A percentile compares a stretch with the other conserved stretches of the same genome.
Conservation (phyloP, 1,139 yeast genomes). For the Diutina catenulata region DNA sequence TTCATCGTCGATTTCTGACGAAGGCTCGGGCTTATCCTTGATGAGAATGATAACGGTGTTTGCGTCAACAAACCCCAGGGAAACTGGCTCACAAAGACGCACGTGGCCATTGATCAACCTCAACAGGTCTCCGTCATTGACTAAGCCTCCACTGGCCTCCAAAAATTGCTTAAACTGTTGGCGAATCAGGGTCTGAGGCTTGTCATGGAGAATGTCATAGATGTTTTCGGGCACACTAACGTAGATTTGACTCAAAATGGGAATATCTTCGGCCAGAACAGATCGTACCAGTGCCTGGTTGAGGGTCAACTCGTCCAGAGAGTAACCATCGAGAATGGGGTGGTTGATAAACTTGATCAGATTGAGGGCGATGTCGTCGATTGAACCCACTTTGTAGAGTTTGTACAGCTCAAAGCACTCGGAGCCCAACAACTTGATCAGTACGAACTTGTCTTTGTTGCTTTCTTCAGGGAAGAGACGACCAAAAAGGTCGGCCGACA, state of each 20-base stretch:
- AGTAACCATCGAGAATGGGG: not conserved
- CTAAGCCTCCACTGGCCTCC: slow-evolving; percentile 20
- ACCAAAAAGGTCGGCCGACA: slow-evolving; percentile 24
- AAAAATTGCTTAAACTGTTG: slow-evolving; percentile 19
- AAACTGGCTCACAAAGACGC: slow-evolving; percentile 58
- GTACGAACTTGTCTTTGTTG: slow-evolving; percentile 14
- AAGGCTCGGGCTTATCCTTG: slow-evolving; percentile 16
- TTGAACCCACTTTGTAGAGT: slow-evolving; percentile 24
- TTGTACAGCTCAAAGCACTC: slow-evolving; percentile 24
- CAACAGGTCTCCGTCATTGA: slow-evolving; percentile 22
- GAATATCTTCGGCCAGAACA: slow-evolving; percentile 17
- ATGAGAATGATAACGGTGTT: slow-evolving; percentile 44
- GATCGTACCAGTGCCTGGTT: slow-evolving; percentile 22
- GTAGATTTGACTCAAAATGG: slow-evolving; percentile 20
- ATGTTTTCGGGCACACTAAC: slow-evolving; percentile 35
- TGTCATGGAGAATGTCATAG: slow-evolving; percentile 23
- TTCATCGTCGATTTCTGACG: slow-evolving; percentile 7
- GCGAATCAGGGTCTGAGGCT: slow-evolving; percentile 17
- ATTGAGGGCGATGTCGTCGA: slow-evolving; percentile 20
- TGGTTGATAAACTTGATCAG: slow-evolving; percentile 21
- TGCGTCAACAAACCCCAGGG: slow-evolving; percentile 44
- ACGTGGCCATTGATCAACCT: slow-evolving; percentile 38
- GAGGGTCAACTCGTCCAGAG: slow-evolving; percentile 17
- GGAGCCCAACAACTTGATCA: slow-evolving; percentile 34
- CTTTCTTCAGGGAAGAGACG: slow-evolving; percentile 19